Evolutionary conservation across 805 yeast species (phyloP).

Genomic region (Candida boidinii): DNA sequence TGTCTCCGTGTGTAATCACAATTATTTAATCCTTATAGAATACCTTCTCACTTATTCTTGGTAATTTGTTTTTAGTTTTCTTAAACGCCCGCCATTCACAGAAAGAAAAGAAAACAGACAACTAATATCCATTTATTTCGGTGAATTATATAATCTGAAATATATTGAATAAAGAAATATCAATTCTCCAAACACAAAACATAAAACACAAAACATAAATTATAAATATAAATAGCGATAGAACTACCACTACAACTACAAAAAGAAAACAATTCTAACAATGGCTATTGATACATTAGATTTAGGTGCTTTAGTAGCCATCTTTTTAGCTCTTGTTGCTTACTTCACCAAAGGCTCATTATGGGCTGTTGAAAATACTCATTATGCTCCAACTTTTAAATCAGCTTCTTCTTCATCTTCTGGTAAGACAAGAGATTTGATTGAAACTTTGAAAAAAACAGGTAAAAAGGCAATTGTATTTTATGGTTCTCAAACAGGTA

Average conservation of each 20-base stretch:
- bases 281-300: slow-evolving; percentile 71
- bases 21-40: too few species aligned
- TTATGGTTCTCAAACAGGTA: slow-evolving; percentile 96
- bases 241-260: neutral
- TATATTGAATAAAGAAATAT: too few species aligned
- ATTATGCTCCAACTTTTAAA: slow-evolving; percentile 16
- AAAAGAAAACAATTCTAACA: neutral
- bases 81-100: too few species aligned
- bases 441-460: slow-evolving; percentile 46
- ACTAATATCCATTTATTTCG: too few species aligned
- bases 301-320: slow-evolving; percentile 53
- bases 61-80: too few species aligned
- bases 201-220: too few species aligned
- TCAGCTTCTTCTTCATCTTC: slow-evolving; percentile 32
- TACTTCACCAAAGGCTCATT: slow-evolving; percentile 59
- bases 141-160: too few species aligned
- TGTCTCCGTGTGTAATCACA: too few species aligned
- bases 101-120: too few species aligned
- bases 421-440: slow-evolving; percentile 50
- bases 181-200: too few species aligned
- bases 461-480: slow-evolving; percentile 73
- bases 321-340: slow-evolving; percentile 56
- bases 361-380: slow-evolving; percentile 30
- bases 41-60: too few species aligned
- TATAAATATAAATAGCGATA: neutral